A percentile compares a stretch with the other conserved stretches of the same genome.
These are phyloP conservation scores for Phalaenopsis hybrid DNA, from an alignment of 116 monocot genomes.

Conservation along the genomic window DNA sequence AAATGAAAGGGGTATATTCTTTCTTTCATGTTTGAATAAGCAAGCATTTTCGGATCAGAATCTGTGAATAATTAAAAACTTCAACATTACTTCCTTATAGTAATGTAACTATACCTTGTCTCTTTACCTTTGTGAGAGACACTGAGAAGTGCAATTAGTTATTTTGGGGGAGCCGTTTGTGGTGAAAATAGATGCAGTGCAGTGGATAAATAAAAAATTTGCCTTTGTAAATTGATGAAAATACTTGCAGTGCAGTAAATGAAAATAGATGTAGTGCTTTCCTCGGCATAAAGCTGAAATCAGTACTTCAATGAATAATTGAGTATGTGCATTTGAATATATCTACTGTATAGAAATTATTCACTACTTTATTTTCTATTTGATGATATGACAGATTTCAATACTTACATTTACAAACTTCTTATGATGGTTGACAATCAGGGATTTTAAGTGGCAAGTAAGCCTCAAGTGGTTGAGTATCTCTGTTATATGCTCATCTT, in stretches of 20 bases:
- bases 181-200: neutral
- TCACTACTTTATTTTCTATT: neutral
- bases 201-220: neutral
- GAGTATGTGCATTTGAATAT: neutral
- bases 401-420: neutral
- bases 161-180: neutral
- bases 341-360: neutral
- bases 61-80: neutral
- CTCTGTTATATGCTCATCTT: slow-evolving; percentile 3
- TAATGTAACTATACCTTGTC: neutral
- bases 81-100: neutral
- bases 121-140: neutral
- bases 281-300: neutral
- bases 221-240: too few relatives aligned
- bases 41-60: neutral
- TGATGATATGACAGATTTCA: neutral
- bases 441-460: neutral
- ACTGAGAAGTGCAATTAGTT: neutral
- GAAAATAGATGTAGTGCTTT: neutral
- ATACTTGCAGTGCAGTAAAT: neutral
- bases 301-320: neutral
- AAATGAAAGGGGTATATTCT: neutral
- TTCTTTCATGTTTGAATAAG: neutral
- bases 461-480: neutral
- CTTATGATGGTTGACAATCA: neutral